Conservation (phyloP, 495 filamentous ascomycete species). For the Penicillium canescens region DNA sequence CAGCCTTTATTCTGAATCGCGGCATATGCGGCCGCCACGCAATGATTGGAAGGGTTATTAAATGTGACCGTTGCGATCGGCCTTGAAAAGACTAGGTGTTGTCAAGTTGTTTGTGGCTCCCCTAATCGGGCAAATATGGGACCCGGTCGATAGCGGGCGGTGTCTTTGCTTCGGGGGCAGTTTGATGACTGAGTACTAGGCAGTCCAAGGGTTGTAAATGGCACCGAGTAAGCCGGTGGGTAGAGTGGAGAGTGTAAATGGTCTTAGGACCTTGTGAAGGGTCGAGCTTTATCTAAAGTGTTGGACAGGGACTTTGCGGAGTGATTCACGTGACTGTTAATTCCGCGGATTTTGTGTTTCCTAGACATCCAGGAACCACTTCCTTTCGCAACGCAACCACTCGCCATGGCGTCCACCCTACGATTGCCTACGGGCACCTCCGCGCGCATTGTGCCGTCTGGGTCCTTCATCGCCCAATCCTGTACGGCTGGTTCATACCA, state of each 20-base stretch:
- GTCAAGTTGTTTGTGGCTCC: conserved; percentile 18
- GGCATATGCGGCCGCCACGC: conserved; percentile 45
- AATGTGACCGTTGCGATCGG: not conserved
- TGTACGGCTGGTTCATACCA: conserved; percentile 21
- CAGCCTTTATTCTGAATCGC: conserved; percentile 40
- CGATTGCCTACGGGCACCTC: conserved; percentile 28
- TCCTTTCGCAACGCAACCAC: conserved; percentile 6
- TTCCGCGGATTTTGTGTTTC: conserved; percentile 29
- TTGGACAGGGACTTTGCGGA: not conserved
- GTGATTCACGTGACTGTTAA: conserved; percentile 21
- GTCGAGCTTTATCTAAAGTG: not conserved
- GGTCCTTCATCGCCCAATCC: conserved; percentile 11
- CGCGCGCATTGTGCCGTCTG: conserved; percentile 14
- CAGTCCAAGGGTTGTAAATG: not conserved
- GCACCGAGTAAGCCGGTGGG: not conserved
- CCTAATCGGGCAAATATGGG: conserved; percentile 17
- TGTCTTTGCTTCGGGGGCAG: conserved; percentile 2
- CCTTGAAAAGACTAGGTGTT: not conserved
- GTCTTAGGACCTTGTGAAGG: not conserved
- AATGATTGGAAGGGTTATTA: conserved; percentile 11
- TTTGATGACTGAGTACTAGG: not conserved
- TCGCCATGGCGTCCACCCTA: conserved; percentile 40
- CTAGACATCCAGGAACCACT: conserved; percentile 5
- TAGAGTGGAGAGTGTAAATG: not conserved
- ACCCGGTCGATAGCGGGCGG: conserved; percentile 2